Base-by-base conservation (phyloP, 2,329 filamentous ascomycete species). In the Trichoderma breve region DNA sequence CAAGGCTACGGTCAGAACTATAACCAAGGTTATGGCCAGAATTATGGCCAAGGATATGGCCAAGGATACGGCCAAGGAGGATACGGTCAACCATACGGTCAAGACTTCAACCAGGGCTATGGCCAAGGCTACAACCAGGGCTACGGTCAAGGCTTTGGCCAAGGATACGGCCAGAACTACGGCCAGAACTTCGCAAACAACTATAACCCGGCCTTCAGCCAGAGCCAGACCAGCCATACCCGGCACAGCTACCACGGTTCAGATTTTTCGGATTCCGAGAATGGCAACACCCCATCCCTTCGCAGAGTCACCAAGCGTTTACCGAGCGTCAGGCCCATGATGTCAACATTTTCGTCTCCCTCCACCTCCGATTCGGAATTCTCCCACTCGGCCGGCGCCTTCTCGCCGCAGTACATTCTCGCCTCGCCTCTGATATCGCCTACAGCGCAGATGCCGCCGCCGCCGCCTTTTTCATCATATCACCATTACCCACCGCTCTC, bases 261-360 rank as follows among this genome's bases (percentile, higher is more conserved):
- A 21, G 61, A 66, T 26, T 8, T 71, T 12, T 71, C 68, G 18
- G 68, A 71, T 14, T 71, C 68, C 28, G 68, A 64, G 30, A 64
- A 64, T 4, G 63, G 58, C 60, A 64, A 1, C 1, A 64, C 60
- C 3, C 66, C 71, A 26, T 72, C 71, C 30, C 62, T 72, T 2
- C 71, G 71, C 18, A 70, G 71, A 39, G 71, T 72, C 30, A 72
- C 71, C 36, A 70, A 70, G 28, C 71, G 66, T 12, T 43, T 72
- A 14, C 66, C 71, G 3, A 39, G 51, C 36, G 28, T 43, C 30
- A 39, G 67, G 8, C 65, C 61, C 7, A 28, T 70, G 21, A 32
- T 61, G 28, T 39, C 61, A 2, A 47, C 47, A 28, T 72, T 69
- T 55, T 66, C 67, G 24, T 70, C 66, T 18, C 71, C 71, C 6